phyloP scores from a whole-genome alignment of 768 basidiomycete species.

The Termitomyces sp. region DNA sequence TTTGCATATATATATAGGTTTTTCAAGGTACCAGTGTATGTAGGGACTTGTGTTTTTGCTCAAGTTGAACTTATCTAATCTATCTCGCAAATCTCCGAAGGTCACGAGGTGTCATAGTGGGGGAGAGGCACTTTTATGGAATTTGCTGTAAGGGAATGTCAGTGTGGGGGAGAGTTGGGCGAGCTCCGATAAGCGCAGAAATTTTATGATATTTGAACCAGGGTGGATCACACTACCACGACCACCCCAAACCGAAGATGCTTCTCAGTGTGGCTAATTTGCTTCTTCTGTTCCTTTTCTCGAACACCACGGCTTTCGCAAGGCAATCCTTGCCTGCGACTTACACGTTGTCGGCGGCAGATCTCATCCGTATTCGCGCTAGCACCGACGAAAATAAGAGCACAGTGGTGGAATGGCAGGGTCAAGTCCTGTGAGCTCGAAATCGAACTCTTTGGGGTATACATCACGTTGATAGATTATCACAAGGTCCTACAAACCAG shows the following conservation, averaged over 20 bases:
- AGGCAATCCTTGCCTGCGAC: background rate
- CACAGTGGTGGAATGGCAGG: slow-evolving; percentile 17
- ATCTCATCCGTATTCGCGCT: slow-evolving; percentile 15
- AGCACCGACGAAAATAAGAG: slow-evolving; percentile 15
- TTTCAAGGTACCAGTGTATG: no score
- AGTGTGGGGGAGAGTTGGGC: no score
- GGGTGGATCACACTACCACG: background rate
- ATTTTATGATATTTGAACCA: no score
- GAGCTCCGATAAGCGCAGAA: no score
- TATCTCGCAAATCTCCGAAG: no score
- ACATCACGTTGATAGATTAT: background rate
- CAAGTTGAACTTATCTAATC: no score
- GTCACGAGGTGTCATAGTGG: no score
- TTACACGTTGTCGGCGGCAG: background rate
- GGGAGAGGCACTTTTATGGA: no score
- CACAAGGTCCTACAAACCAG: slow-evolving; percentile 15
- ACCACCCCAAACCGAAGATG: background rate
- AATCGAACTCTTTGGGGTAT: background rate
- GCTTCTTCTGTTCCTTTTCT: background rate
- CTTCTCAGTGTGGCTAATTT: background rate
- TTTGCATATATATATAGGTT: no score
- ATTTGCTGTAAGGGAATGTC: no score
- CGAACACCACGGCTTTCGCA: background rate
- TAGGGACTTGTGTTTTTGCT: no score
- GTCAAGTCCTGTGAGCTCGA: slow-evolving; percentile 15